phyloP scores from a whole-genome alignment of 2,329 filamentous ascomycete genomes.

The Phialophora verrucosa region DNA sequence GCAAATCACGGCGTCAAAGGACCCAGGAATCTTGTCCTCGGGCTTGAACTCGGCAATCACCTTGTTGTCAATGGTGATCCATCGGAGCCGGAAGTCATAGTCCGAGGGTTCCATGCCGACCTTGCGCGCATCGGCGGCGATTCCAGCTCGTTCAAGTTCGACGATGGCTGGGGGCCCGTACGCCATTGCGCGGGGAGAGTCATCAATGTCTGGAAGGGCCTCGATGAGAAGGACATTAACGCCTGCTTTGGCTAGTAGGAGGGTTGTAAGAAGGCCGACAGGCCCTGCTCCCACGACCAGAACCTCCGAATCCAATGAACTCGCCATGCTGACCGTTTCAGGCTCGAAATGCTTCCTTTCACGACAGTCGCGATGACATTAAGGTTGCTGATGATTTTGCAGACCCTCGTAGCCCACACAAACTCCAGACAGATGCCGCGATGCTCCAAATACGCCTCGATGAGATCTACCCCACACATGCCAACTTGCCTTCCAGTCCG shows the following conservation, averaged over 20 bases:
- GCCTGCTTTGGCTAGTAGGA: constrained; percentile 43
- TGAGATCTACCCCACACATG: constrained; percentile 3
- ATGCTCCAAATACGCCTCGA: not conserved
- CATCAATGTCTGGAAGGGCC: constrained; percentile 21
- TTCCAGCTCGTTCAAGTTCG: constrained; percentile 24
- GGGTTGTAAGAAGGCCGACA: constrained; percentile 41
- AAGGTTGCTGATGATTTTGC: not conserved
- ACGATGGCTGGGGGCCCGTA: constrained; percentile 22
- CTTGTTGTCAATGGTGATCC: constrained; percentile 28
- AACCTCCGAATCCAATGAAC: constrained; percentile 25
- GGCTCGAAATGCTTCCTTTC: not conserved
- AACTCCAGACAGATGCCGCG: not conserved
- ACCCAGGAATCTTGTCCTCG: constrained; percentile 25
- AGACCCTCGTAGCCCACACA: not conserved
- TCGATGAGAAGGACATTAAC: constrained; percentile 39
- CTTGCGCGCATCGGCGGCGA: constrained; percentile 24
- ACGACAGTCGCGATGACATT: not conserved
- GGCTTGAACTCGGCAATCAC: constrained; percentile 18
- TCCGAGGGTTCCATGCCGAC: constrained; percentile 25
- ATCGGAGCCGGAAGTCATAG: constrained; percentile 22
- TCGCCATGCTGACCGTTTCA: not conserved
- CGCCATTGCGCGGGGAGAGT: constrained; percentile 25
- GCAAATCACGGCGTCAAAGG: constrained; percentile 16
- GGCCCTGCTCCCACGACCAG: constrained; percentile 44
- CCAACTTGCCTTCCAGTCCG: constrained; percentile 2